These are phyloP conservation scores for Trichophyton rubrum DNA, from an alignment of 2,329 filamentous ascomycete species.

Conservation along the genomic window DNA sequence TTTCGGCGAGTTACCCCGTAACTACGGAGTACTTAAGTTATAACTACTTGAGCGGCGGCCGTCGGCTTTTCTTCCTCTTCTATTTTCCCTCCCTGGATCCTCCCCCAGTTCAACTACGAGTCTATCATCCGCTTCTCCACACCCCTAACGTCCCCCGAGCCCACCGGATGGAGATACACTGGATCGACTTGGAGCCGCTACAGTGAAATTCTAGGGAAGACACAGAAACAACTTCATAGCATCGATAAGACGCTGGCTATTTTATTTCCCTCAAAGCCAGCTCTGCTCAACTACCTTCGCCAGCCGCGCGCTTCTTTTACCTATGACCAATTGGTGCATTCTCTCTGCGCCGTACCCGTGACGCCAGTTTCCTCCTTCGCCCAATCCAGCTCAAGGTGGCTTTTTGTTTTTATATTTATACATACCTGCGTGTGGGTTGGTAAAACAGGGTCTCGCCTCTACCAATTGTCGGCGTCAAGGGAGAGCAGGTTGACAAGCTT, in stretches of 20 bases:
- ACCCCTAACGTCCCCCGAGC: neutral
- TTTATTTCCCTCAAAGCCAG: neutral
- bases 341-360: neutral
- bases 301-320: neutral
- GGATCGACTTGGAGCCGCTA: neutral
- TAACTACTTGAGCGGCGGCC: neutral
- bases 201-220: neutral
- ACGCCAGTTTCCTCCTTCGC: neutral
- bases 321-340: slow-evolving; percentile 2
- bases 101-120: neutral
- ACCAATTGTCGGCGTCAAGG: neutral
- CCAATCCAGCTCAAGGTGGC: neutral
- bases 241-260: neutral
- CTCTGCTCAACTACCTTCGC: neutral
- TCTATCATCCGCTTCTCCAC: neutral
- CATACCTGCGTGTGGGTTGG: neutral
- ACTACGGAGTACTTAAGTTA: neutral
- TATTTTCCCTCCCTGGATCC: neutral
- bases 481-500: neutral
- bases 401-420: neutral
- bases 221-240: neutral
- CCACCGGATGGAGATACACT: neutral
- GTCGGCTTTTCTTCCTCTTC: neutral
- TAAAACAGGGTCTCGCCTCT: neutral
- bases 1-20: too few relatives aligned